Base-by-base conservation (phyloP, 306 rosid species). In the Betula pendula region DNA sequence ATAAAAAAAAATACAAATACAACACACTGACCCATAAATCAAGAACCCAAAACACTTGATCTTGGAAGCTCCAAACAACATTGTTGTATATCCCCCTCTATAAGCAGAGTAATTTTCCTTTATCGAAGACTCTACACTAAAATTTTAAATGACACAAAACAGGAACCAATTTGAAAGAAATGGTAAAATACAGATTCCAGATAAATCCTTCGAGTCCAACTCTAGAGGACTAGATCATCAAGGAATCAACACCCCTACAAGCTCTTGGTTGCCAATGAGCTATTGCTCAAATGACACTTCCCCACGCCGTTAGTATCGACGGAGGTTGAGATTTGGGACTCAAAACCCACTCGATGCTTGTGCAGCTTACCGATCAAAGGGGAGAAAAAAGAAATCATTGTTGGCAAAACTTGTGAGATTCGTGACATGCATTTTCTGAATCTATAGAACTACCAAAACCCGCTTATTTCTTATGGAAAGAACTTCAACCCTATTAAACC, bases 1-100 rank as follows among this genome's bases (percentile, higher is more conserved):
- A 49, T 31, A 49, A 55, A 13, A n/a, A 55, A 13, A n/a, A 51
- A 12, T 25, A 65, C 60, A 84, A 59, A 71, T 35, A 52, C 48
- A 68, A 51, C 35, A 42, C 50, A 60, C 67, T 8, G 11, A 27
- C 65, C 40, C 24, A 42, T 56, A 68, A 42, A 44, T 27, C 40
- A 51, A 31, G 51, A 72, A 24, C 19, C 79, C 42, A 31, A 69
- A 83, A 27, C 72, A 58, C 29, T 63, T 70, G 50, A 62, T 58
- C 12, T 27, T 29, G 16, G 40, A 8, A 42, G 35, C n/a, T 58
- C 74, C 68, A 14, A 63, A 55, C 10, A 24, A 38, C 48, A 27
- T 75, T 48, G n/a, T 48, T 15, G n/a, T n/a, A 10, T 31, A 29
- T 3, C 17, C 20, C 72, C 47, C 70, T 8, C 9, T 48, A 22